Evolutionary conservation across 129 eudicot genomes (phyloP).

Genomic region (Chrysanthemum lavandulifolium): DNA sequence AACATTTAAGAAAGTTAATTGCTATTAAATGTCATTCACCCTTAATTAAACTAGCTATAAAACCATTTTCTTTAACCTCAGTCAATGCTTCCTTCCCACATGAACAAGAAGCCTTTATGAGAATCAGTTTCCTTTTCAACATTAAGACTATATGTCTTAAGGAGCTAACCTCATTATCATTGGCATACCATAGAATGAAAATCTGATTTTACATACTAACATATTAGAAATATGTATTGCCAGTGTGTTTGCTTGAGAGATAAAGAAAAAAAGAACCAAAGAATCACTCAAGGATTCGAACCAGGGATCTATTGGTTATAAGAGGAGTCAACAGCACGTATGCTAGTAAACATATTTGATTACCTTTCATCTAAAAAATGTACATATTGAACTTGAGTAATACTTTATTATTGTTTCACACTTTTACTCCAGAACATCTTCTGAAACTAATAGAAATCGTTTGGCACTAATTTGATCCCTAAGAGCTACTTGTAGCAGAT

Average conservation of each 20-base stretch:
- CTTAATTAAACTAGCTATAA: not conserved
- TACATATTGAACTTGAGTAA: too few relatives aligned
- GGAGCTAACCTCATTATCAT: constrained; percentile 33
- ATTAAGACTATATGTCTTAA: constrained; percentile 41
- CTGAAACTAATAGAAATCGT: not conserved
- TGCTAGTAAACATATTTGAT: too few relatives aligned
- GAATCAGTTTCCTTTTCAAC: constrained; percentile 39
- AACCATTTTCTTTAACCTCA: constrained; percentile 17
- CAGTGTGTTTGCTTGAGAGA: too few relatives aligned
- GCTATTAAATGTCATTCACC: too few relatives aligned
- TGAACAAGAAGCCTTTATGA: constrained; percentile 39
- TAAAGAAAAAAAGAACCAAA: too few relatives aligned
- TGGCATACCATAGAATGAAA: constrained; percentile 31
- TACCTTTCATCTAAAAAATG: too few relatives aligned
- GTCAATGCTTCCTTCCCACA: constrained; percentile 16
- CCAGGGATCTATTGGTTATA: too few relatives aligned
- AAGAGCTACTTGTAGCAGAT: not conserved
- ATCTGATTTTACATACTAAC: not conserved
- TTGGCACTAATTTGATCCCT: not conserved
- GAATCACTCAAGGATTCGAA: too few relatives aligned
- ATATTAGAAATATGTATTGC: not conserved
- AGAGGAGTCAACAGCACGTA: too few relatives aligned
- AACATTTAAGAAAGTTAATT: too few relatives aligned
- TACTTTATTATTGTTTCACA: too few relatives aligned
- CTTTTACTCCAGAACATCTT: constrained; percentile 9